phyloP scores from a whole-genome alignment of 2,329 filamentous ascomycete species.

The Penicillium sp. region DNA sequence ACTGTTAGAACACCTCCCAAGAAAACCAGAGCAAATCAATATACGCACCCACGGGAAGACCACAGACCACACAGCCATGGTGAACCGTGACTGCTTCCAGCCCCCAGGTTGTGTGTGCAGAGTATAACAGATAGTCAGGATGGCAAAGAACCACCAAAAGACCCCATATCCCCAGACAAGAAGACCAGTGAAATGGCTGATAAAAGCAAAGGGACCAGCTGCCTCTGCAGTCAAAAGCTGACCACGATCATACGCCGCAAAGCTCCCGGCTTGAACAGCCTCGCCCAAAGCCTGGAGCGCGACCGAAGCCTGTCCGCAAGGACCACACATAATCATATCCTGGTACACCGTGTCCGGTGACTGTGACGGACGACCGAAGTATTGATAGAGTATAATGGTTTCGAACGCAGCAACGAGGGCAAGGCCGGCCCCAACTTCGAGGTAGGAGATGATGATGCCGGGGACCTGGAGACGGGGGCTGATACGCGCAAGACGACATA shows the following conservation, averaged over 20 bases:
- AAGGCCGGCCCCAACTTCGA: constrained; percentile 32
- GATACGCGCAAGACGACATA: constrained; percentile 27
- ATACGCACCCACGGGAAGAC: constrained; percentile 36
- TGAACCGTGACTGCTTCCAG: constrained; percentile 21
- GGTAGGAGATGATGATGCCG: constrained; percentile 36
- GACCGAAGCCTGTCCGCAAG: constrained; percentile 35
- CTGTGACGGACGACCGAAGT: constrained; percentile 23
- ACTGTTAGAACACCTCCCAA: not conserved
- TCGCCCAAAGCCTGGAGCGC: constrained; percentile 34
- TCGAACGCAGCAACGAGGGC: constrained; percentile 28
- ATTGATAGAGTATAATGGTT: constrained; percentile 28
- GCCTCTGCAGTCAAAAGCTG: constrained; percentile 29
- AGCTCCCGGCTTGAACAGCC: constrained; percentile 26
- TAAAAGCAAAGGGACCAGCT: constrained; percentile 24
- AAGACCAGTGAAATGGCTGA: constrained; percentile 34
- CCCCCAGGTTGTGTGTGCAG: constrained; percentile 17
- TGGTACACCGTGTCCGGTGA: constrained; percentile 24
- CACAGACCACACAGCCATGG: constrained; percentile 29
- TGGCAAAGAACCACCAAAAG: constrained; percentile 39
- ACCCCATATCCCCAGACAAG: constrained; percentile 35
- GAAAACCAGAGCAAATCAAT: not conserved
- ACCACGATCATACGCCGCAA: constrained; percentile 28
- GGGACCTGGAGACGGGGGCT: constrained; percentile 29
- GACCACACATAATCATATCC: constrained; percentile 37
- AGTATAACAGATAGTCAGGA: constrained; percentile 29